Percentiles rank a stretch among this genome's conserved stretches.
Evolutionary conservation across 192 early-diverging fungal genomes (phyloP).

Genomic region (Coemansia sp.): DNA sequence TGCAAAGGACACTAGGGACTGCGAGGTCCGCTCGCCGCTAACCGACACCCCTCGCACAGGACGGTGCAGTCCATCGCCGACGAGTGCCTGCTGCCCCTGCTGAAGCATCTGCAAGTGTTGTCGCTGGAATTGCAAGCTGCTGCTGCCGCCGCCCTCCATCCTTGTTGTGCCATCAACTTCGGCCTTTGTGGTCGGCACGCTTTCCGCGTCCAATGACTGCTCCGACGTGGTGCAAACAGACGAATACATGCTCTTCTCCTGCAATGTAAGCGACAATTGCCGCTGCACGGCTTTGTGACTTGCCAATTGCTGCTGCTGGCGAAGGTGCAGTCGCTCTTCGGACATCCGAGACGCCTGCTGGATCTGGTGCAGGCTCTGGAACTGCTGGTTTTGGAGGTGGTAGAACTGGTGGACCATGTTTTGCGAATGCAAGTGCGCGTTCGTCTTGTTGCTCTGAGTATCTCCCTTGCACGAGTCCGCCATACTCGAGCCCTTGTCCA

Average conservation of each 20-base stretch:
- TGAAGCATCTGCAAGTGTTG: background rate
- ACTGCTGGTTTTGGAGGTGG: conserved; percentile 45
- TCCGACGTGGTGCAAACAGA: conserved; percentile 8
- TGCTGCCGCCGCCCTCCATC: background rate
- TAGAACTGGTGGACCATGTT: conserved; percentile 40
- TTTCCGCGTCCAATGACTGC: background rate
- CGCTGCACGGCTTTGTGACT: background rate
- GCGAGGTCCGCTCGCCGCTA: background rate
- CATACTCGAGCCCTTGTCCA: conserved; percentile 36
- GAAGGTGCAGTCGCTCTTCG: conserved; percentile 6
- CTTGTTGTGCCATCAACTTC: background rate
- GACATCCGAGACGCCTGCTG: conserved; percentile 21
- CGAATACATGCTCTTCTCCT: conserved; percentile 8
- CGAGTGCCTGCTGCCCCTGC: background rate
- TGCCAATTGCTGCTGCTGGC: background rate
- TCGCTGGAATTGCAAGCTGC: background rate
- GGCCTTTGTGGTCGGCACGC: background rate
- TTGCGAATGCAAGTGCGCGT: conserved; percentile 16
- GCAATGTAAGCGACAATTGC: background rate
- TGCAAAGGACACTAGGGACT: background rate
- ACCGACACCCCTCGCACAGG: background rate
- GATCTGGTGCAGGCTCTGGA: conserved; percentile 40
- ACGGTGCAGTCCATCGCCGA: background rate
- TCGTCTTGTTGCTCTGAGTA: conserved; percentile 28
- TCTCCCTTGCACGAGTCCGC: conserved; percentile 19